Evolutionary conservation across 768 basidiomycete species (phyloP), one percentile per base, ranked within the genome.

Genomic region (Boletus vinaceobasis): DNA sequence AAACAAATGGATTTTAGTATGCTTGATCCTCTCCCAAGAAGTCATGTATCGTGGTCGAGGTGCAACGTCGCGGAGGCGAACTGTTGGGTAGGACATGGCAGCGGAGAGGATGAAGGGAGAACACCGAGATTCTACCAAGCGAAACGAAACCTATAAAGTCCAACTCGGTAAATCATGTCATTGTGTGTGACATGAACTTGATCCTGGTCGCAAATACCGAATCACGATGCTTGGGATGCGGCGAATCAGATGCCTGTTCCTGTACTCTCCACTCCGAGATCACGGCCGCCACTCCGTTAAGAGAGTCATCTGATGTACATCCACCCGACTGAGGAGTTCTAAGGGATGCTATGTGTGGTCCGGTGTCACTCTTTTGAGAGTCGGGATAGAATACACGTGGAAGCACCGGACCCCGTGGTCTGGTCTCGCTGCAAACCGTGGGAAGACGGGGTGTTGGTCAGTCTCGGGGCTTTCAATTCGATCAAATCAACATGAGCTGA

Each of bases 21-120:
- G 75, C 51, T 79, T 73, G 60, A 72, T 60, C 56, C 64, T 77
- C 59, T 85, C 84, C 83, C 83, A 85, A 32, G 65, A 59, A 9
- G 64, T 61, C 62, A 84, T 74, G 50, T 77, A 61, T 29, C 65
- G 60, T 31, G 74, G 67, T 27, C 73, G 78, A 42, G 67, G 63
- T 35, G 64, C 60, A 37, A 84, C 48, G 51, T 84, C 80, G 32
- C 75, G 66, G 39, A 78, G 71, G 56, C 75, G 69, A 32, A 79
- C 62, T 43, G 68, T 58, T 11, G 59, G 62, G 36, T 50, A 53
- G 15, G 69, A 39, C 69, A 72, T 71, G 50, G 23, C 10, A 23
- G 21, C 13, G 5, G 40, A 32, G 23, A 50, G 42, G 32, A 43
- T 15, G 53, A 37, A 7, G 45, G 31, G 43, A 36, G 35, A 35